A percentile compares a stretch with the other conserved stretches of the same genome.
Evolutionary conservation across 1,284 basidiomycete species (phyloP).

Genomic region (Cystobasidium slooffiae): DNA sequence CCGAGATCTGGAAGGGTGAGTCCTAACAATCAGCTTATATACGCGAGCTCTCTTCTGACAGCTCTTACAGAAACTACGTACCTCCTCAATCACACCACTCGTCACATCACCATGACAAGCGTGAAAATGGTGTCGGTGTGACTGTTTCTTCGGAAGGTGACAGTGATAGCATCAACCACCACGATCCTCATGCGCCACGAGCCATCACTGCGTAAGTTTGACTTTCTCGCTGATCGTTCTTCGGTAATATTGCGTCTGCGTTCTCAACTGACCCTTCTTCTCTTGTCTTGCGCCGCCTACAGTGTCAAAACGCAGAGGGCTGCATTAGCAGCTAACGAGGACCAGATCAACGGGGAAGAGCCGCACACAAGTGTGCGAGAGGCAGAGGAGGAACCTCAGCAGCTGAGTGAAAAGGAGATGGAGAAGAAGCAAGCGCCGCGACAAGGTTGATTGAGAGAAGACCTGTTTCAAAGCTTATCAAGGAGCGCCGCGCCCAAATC

Average conservation of each 20-base stretch:
- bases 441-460: not conserved
- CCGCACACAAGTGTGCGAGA: not conserved
- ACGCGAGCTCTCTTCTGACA: too few species aligned
- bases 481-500: too few species aligned
- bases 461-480: not conserved
- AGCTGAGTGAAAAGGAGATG: slow-evolving; percentile 17
- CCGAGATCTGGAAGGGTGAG: slow-evolving; percentile 44
- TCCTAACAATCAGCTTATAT: too few species aligned
- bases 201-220: slow-evolving; percentile 21
- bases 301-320: slow-evolving; percentile 20
- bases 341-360: slow-evolving; percentile 3
- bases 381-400: not conserved
- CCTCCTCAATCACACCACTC: slow-evolving; percentile 2
- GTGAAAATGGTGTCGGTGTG: slow-evolving; percentile 35
- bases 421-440: slow-evolving; percentile 24
- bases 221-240: not conserved
- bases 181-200: slow-evolving; percentile 10
- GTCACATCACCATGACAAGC: not conserved
- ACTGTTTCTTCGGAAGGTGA: slow-evolving; percentile 20
- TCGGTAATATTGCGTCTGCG: not conserved
- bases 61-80: slow-evolving; percentile 33
- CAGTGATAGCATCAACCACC: slow-evolving; percentile 1
- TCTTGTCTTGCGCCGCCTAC: not conserved
- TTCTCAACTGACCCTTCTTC: not conserved
- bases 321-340: not conserved